A percentile compares a stretch with the other conserved stretches of the same genome.
Evolutionary conservation across 2,329 filamentous ascomycete genomes (phyloP).

Genomic region (Colletotrichum viniferum): DNA sequence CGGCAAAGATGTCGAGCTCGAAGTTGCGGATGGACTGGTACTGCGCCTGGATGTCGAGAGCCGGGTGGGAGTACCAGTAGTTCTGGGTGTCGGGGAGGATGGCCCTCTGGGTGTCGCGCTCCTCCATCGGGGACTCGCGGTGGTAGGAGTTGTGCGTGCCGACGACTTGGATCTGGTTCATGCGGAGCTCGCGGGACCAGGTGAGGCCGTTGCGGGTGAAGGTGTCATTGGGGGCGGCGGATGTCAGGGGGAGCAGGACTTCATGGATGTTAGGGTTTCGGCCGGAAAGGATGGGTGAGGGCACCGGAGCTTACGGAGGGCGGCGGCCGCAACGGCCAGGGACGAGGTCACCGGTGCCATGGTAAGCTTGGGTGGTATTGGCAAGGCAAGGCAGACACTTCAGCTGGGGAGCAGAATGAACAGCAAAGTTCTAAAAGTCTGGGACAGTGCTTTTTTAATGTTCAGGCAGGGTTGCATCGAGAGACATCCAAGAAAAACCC

Average conservation of each 20-base stretch:
- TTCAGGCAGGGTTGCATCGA: not conserved
- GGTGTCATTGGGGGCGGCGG: not conserved
- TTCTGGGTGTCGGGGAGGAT: constrained; percentile 40
- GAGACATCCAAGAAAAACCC: not conserved
- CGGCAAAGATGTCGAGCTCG: constrained; percentile 54
- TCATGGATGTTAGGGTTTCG: not conserved
- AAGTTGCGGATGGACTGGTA: constrained; percentile 50
- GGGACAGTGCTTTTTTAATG: not conserved
- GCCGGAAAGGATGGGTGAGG: not conserved
- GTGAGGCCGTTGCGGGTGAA: constrained; percentile 33
- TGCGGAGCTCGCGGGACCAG: constrained; percentile 39
- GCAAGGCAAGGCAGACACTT: not conserved
- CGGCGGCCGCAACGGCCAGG: constrained; percentile 11
- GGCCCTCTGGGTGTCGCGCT: constrained; percentile 42
- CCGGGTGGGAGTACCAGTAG: constrained; percentile 52
- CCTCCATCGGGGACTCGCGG: constrained; percentile 45
- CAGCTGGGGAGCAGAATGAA: not conserved
- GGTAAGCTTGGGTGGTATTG: not conserved
- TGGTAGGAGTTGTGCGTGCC: constrained; percentile 59
- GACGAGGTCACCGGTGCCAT: not conserved
- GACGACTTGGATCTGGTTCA: constrained; percentile 57
- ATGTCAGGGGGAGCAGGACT: constrained; percentile 10
- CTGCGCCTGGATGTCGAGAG: constrained; percentile 46
- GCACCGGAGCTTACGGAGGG: not conserved
- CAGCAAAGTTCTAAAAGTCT: not conserved